These are phyloP conservation scores for Pseudomicrostroma phylloplanum DNA, from an alignment of 1,284 basidiomycete genomes.

Conservation along the genomic window DNA sequence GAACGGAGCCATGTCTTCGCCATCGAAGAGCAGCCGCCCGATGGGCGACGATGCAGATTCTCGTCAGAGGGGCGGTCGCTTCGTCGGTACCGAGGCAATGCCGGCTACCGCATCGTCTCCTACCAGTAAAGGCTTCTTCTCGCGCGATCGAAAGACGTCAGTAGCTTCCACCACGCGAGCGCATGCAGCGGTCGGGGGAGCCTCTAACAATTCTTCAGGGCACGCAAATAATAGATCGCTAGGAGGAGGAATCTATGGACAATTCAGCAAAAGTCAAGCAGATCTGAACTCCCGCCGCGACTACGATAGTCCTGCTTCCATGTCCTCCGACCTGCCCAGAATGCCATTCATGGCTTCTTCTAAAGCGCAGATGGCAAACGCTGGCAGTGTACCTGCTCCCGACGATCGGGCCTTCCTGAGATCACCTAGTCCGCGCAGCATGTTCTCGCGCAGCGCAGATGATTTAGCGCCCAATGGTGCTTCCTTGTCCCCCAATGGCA, in stretches of 20 bases:
- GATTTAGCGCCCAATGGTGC: slow-evolving; percentile 19
- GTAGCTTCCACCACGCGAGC: background rate
- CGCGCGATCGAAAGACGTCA: slow-evolving; percentile 4
- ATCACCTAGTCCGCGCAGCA: slow-evolving; percentile 31
- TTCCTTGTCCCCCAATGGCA: background rate
- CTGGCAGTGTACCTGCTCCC: slow-evolving; percentile 16
- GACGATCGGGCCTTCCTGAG: slow-evolving; percentile 18
- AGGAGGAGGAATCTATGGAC: background rate
- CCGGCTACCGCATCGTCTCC: background rate
- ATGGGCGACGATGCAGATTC: too few relatives aligned
- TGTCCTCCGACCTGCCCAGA: slow-evolving; percentile 28
- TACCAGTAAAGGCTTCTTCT: slow-evolving; percentile 6
- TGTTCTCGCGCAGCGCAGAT: slow-evolving; percentile 42
- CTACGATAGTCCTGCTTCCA: slow-evolving; percentile 29
- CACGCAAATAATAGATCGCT: too few relatives aligned
- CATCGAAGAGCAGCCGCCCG: too few relatives aligned
- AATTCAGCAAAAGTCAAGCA: background rate
- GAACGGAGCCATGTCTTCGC: background rate
- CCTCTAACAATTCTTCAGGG: too few relatives aligned
- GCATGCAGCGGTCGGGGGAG: background rate
- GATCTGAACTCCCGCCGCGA: slow-evolving; percentile 9
- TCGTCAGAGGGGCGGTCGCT: too few relatives aligned
- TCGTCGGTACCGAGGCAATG: too few relatives aligned
- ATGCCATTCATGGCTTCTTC: slow-evolving; percentile 17
- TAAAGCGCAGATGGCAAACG: slow-evolving; percentile 3